Evolutionary conservation across 208 protist genomes (phyloP), one percentile per base, ranked within the genome.

Genomic region (Eutreptiella sp.): DNA sequence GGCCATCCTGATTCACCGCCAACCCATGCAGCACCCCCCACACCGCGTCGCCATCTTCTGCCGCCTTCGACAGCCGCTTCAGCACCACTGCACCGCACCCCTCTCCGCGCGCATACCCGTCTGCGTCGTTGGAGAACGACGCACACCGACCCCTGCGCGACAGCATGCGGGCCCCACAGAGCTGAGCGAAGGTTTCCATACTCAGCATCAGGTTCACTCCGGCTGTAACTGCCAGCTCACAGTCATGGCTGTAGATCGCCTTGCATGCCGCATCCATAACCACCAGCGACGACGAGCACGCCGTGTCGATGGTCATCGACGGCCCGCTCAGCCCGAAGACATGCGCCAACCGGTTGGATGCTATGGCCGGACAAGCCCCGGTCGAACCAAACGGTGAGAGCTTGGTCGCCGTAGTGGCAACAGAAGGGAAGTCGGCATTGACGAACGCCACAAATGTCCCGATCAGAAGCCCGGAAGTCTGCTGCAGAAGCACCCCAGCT

Each of bases 71-170:
- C 26, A 69, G 66, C n/a, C 43, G 61, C 54, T 83, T 64, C 32
- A 88, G 42, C 1, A 88, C 29, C 14, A 92, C 23, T 9, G 75
- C 38, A 19, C 65, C 74, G 41, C 38, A 28, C 38, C 83, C 79
- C 65, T 92, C 85, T 1, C 54, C 59, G 26, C 81, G 53, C 5
- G 65, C 71, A 53, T 80, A 91, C 16, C 85, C 85, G 54, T 91
- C 68, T 1, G 85, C 85, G 24, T n/a, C 1, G 16, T 46, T 47
- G 50, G 83, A 79, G 31, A 88, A 84, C 2, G 79, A 68, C 53
- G 76, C 45, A 66, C 85, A 90, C 19, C 69, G 53, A 4, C 69
- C 81, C 36, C 68, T 19, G 0, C 36, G 23, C 0, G 76, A 79
- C n/a, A 81, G 68, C 42, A 79, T 68, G 14, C 54, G 31, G 11